A percentile compares a stretch with the other conserved stretches of the same genome.
These are phyloP conservation scores for Syzygium oleosum DNA, from an alignment of 345 rosid species.

Conservation along the genomic window DNA sequence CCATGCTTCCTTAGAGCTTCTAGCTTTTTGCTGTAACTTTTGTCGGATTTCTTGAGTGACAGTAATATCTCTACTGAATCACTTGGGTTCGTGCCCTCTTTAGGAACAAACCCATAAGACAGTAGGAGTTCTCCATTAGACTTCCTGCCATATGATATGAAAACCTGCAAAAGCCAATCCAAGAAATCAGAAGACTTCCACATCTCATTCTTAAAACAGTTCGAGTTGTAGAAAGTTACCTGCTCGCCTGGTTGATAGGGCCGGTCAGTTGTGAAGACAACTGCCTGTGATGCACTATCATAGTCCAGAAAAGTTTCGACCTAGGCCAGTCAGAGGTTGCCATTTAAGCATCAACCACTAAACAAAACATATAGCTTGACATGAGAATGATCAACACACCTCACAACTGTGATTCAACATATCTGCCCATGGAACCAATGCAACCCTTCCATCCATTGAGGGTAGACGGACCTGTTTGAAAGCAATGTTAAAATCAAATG, in stretches of 20 bases:
- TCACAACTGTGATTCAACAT: conserved; percentile 96
- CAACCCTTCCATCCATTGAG: conserved; percentile 87
- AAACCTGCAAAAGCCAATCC: conserved; percentile 54
- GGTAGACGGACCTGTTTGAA: conserved; percentile 73
- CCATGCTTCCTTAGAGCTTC: conserved; percentile 75
- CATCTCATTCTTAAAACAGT: not conserved
- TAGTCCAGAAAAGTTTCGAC: conserved; percentile 91
- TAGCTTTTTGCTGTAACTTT: conserved; percentile 69
- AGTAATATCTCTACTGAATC: conserved; percentile 82
- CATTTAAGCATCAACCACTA: not conserved
- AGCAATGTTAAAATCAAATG: not conserved
- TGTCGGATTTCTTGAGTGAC: conserved; percentile 63
- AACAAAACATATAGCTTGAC: not conserved
- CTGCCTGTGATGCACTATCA: conserved; percentile 80
- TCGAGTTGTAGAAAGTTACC: conserved; percentile 34
- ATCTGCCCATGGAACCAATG: conserved; percentile 98
- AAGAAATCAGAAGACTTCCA: not conserved
- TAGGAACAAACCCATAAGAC: conserved; percentile 91
- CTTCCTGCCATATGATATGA: conserved; percentile 93
- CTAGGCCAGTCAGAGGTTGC: conserved; percentile 23
- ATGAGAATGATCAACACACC: conserved; percentile 26
- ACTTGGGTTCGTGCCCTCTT: conserved; percentile 85
- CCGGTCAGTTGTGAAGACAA: conserved; percentile 72
- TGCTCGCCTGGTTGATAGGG: conserved; percentile 96
- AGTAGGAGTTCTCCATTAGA: conserved; percentile 87